Evolutionary conservation across 2,329 filamentous ascomycete species (phyloP).

Genomic region (Apiospora aurea): DNA sequence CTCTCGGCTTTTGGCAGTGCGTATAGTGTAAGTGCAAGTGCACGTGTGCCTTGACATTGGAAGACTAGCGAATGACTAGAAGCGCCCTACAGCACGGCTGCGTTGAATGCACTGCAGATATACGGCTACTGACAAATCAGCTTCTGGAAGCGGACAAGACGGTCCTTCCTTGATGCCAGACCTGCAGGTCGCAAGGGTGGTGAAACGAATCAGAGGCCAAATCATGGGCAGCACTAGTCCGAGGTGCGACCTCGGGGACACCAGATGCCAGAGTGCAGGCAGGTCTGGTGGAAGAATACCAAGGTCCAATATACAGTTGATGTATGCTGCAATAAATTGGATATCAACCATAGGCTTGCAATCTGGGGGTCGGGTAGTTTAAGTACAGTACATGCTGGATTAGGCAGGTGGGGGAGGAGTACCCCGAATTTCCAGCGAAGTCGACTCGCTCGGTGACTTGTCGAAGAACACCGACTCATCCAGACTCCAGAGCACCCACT

Average conservation of each 20-base stretch:
- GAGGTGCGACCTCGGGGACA: slow-evolving; percentile 17
- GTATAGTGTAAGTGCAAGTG: background rate
- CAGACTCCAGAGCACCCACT: background rate
- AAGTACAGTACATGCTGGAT: slow-evolving; percentile 7
- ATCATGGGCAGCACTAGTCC: slow-evolving; percentile 8
- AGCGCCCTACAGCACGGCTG: background rate
- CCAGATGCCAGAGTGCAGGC: background rate
- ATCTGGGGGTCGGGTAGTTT: background rate
- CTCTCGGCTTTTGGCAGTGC: background rate
- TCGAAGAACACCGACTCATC: background rate
- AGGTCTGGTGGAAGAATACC: slow-evolving; percentile 7
- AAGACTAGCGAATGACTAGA: background rate
- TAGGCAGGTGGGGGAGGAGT: slow-evolving; percentile 6
- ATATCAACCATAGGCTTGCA: background rate
- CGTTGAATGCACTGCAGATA: background rate
- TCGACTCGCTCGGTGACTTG: background rate
- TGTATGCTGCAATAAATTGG: slow-evolving; percentile 1
- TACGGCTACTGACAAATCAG: slow-evolving; percentile 27
- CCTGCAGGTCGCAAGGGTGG: slow-evolving; percentile 13
- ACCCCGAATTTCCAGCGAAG: slow-evolving; percentile 2
- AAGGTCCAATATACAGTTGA: background rate
- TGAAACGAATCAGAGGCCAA: slow-evolving; percentile 18
- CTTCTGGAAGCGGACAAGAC: slow-evolving; percentile 24
- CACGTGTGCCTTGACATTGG: background rate
- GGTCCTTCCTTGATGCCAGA: slow-evolving; percentile 16